A percentile compares a stretch with the other conserved stretches of the same genome.
These are phyloP conservation scores for Didymella arachidicola DNA, from an alignment of 2,329 filamentous ascomycete species.

Conservation along the genomic window DNA sequence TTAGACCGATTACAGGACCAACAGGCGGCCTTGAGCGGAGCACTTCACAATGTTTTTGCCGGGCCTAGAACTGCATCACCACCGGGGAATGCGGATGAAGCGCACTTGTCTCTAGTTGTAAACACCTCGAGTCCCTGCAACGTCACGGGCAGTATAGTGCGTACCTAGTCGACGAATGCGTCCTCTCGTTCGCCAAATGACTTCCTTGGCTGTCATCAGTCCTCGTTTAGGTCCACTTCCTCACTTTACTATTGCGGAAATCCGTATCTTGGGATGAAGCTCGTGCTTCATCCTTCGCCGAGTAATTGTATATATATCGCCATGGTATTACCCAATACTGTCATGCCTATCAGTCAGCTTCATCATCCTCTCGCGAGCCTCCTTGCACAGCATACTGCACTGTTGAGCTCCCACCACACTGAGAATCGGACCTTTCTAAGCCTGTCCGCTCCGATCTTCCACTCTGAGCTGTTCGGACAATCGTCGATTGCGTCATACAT, in stretches of 20 bases:
- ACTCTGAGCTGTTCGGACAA: background rate
- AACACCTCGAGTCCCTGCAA: slow-evolving; percentile 8
- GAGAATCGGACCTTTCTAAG: background rate
- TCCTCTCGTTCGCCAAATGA: slow-evolving; percentile 12
- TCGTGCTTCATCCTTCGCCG: slow-evolving; percentile 8
- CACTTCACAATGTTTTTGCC: slow-evolving; percentile 19
- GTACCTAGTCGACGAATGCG: slow-evolving; percentile 5
- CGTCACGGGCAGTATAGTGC: slow-evolving; percentile 14
- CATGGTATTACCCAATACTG: slow-evolving; percentile 4
- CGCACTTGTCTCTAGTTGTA: slow-evolving; percentile 18
- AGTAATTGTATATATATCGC: slow-evolving; percentile 15
- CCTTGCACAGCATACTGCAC: background rate
- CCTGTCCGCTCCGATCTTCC: background rate
- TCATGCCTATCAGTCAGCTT: background rate
- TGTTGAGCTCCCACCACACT: background rate
- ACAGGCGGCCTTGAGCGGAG: slow-evolving; percentile 3
- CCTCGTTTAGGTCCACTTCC: slow-evolving; percentile 12
- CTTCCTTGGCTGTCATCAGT: slow-evolving; percentile 8
- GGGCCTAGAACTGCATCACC: slow-evolving; percentile 20
- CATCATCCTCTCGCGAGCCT: background rate
- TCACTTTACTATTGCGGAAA: slow-evolving; percentile 4
- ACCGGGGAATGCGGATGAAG: slow-evolving; percentile 20
- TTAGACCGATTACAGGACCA: slow-evolving; percentile 17
- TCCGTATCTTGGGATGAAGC: background rate
- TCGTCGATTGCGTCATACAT: background rate